Base-by-base conservation (phyloP, 169 alveolate genomes). In the Cryptosporidium sp. region DNA sequence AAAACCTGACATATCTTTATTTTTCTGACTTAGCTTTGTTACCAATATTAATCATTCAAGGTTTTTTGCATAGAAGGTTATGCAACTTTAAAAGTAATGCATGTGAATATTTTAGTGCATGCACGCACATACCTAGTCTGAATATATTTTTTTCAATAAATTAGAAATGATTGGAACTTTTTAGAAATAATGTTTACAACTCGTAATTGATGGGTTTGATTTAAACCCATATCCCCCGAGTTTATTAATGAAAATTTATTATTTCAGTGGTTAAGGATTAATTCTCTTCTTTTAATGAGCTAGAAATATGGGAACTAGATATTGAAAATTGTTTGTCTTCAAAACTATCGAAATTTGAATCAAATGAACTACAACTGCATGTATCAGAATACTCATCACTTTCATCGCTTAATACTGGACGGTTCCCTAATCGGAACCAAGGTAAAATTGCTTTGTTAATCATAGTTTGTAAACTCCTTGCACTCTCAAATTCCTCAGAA, bases 1-100 rank as follows among this genome's bases (percentile, higher is more conserved):
- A 67, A 80, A 80, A 39, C 89, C 89, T 80, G 89, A 80, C 89
- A 80, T 80, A 80, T 80, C 89, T 65, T 80, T 41, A 65, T 59
- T 52, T 18, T 55, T 73, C 86, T 73, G 86, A 73, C 86, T 73
- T 73, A 73, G 48, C 86, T 73, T 73, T 35, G 21, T 37, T 59
- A n/a, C 9, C 29, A 70, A 69, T 69, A 65, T 69, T 69, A 69
- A 18, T 41, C 21, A 21, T n/a, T 16, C 18, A 43, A 37, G 8
- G 33, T 18, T 37, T 31, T 69, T 69, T 37, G 16, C 16, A 14
- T 12, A 69, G 37, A 12, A n/a, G 33, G 23, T 10, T 45, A 50
- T 48, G 39, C 85, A 45, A 23, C 21, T 10, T 23, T 23, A 45
- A 26, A 33, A 18, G 16, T 12, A 71, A 3, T 50, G 68, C 58